Evolutionary conservation across 208 protist species (phyloP).

Genomic region (Leishmania mexicana): DNA sequence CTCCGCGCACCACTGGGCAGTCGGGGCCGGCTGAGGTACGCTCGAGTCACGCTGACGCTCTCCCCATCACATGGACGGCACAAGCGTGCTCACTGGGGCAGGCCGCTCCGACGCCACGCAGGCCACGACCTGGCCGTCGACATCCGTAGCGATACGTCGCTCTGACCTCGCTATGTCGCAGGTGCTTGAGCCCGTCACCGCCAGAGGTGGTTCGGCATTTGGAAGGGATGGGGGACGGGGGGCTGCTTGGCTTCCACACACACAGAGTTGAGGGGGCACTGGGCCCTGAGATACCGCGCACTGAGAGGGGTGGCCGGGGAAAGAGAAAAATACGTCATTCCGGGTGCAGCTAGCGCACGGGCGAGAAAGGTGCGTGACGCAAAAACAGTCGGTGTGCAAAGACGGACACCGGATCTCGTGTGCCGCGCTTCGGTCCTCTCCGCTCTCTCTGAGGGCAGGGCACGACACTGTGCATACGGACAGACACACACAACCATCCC

Average conservation of each 20-base stretch:
- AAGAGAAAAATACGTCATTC: not conserved
- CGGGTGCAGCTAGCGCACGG: not conserved
- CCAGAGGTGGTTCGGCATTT: not conserved
- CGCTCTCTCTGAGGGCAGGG: not conserved
- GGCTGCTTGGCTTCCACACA: not conserved
- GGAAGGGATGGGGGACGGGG: not conserved
- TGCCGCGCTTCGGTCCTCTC: not conserved
- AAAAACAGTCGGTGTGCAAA: not conserved
- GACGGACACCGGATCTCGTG: not conserved
- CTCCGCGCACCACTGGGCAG: not conserved
- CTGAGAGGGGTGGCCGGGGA: not conserved
- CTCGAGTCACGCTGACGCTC: not conserved
- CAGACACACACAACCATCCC: not conserved
- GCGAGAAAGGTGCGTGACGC: not conserved
- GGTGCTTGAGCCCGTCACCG: not conserved
- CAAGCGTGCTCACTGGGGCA: not conserved
- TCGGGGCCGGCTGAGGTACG: not conserved
- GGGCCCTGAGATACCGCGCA: not conserved
- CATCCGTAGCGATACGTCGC: not conserved
- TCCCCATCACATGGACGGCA: not conserved
- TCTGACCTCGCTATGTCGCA: not conserved
- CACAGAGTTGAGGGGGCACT: not conserved
- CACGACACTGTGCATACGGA: not conserved
- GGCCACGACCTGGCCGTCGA: not conserved
- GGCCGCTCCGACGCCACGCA: not conserved